These are phyloP conservation scores for Mycena metata DNA, from an alignment of 768 basidiomycete species.

Conservation along the genomic window DNA sequence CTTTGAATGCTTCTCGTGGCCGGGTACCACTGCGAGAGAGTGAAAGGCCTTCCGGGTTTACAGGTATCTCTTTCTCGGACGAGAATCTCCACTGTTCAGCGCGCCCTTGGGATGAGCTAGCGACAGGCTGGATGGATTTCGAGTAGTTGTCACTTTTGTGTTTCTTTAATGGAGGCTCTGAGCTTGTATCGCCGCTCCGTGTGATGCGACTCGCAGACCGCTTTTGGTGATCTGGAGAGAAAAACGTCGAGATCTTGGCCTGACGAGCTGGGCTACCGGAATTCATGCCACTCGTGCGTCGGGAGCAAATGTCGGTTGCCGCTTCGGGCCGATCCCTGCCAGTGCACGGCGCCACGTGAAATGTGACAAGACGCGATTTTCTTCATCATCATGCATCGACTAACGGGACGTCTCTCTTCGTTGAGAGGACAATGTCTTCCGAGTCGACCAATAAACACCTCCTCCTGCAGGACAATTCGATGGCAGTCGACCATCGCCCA, in stretches of 20 bases:
- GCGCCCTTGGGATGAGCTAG: slow-evolving; percentile 41
- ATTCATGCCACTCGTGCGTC: neutral
- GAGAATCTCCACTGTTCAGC: slow-evolving; percentile 62
- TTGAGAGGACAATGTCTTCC: neutral
- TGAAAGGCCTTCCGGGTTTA: neutral
- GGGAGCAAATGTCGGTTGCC: too few species aligned
- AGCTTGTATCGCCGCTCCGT: slow-evolving; percentile 33
- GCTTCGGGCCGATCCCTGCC: too few species aligned
- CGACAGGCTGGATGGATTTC: neutral
- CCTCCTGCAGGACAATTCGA: slow-evolving; percentile 28
- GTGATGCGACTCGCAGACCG: slow-evolving; percentile 25
- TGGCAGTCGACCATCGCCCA: slow-evolving; percentile 45
- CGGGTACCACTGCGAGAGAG: neutral
- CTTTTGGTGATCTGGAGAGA: slow-evolving; percentile 41
- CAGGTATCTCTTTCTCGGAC: slow-evolving; percentile 32
- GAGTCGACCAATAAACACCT: neutral
- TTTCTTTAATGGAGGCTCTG: slow-evolving; percentile 48
- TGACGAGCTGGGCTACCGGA: slow-evolving; percentile 42
- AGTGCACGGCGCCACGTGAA: slow-evolving; percentile 8
- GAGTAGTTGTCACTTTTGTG: slow-evolving; percentile 19
- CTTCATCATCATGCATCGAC: slow-evolving; percentile 7
- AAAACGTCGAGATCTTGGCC: slow-evolving; percentile 58
- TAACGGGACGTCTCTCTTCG: slow-evolving; percentile 1
- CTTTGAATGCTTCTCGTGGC: slow-evolving; percentile 62
- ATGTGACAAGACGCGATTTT: neutral